Evolutionary conservation across 345 rosid species (phyloP).

Genomic region (Mallotus nudiflorus): DNA sequence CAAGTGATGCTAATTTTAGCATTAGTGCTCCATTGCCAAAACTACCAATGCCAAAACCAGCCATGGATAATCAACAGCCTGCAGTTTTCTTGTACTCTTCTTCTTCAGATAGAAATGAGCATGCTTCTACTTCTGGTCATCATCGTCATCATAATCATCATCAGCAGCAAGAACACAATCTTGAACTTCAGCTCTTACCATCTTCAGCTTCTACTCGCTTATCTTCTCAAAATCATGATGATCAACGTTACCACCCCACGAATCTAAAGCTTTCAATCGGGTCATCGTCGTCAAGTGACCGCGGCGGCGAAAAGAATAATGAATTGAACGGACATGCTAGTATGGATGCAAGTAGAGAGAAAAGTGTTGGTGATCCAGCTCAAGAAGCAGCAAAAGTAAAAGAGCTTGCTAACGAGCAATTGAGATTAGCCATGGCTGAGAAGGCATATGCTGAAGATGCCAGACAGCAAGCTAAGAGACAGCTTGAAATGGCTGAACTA

Average conservation of each 20-base stretch:
- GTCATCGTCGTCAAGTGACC: conserved; percentile 23
- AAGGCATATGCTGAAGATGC: conserved; percentile 72
- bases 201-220: conserved; percentile 35
- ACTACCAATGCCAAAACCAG: conserved; percentile 20
- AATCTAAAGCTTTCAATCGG: conserved; percentile 72
- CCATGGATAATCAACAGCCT: conserved; percentile 14
- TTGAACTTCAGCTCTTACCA: conserved; percentile 72
- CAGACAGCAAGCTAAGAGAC: conserved; percentile 63
- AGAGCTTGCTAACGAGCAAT: conserved; percentile 49
- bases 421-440: conserved; percentile 61
- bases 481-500: conserved; percentile 71
- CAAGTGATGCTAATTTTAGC: conserved; percentile 61
- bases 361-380: conserved; percentile 16
- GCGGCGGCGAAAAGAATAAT: not conserved
- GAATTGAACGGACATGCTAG: not conserved
- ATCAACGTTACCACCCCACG: conserved; percentile 31
- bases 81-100: conserved; percentile 22
- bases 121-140: conserved; percentile 24
- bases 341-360: conserved; percentile 20
- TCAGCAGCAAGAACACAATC: conserved; percentile 39
- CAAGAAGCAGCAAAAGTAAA: conserved; percentile 43
- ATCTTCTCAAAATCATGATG: conserved; percentile 26
- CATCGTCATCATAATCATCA: not conserved
- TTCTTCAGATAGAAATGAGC: conserved; percentile 12
- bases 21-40: conserved; percentile 33